Conservation (phyloP, 495 filamentous ascomycete genomes). For the Hypoxylon cercidicola region DNA sequence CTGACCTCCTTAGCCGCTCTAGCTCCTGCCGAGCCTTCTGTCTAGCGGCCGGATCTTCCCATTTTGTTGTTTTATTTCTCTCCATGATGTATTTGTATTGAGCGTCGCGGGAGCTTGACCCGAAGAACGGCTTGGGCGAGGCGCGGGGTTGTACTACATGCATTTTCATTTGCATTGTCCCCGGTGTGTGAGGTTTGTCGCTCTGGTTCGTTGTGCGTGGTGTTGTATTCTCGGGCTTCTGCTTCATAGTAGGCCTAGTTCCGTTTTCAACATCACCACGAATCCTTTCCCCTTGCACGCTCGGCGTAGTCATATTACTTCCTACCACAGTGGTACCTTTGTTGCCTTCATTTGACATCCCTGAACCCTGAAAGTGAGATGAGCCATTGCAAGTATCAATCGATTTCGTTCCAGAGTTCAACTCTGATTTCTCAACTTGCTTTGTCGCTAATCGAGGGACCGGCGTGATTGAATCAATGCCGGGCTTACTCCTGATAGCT, state of each 20-base stretch:
- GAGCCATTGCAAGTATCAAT: not conserved
- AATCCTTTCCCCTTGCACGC: not conserved
- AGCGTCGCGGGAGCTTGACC: constrained; percentile 25
- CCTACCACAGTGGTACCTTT: not conserved
- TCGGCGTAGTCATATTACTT: not conserved
- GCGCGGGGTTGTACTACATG: constrained; percentile 1
- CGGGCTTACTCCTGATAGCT: constrained; percentile 23
- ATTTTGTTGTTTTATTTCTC: constrained; percentile 29
- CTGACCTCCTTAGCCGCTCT: constrained; percentile 21
- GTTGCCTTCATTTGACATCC: not conserved
- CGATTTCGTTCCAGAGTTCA: not conserved
- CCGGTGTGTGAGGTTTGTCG: not conserved
- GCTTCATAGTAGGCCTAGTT: not conserved
- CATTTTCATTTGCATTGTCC: not conserved
- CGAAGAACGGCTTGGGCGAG: constrained; percentile 37
- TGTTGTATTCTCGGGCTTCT: not conserved
- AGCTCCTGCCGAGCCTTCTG: constrained; percentile 29
- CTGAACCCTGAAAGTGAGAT: not conserved
- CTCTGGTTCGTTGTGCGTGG: not conserved
- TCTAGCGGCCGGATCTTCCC: constrained; percentile 29
- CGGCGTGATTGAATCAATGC: not conserved
- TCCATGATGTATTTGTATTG: constrained; percentile 34
- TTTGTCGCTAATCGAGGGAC: not conserved
- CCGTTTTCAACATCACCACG: not conserved
- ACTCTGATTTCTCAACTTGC: not conserved